Percentiles rank a stretch among this genome's conserved stretches.
Evolutionary conservation across 768 basidiomycete genomes (phyloP).

Genomic region (Termitomyces sp.): DNA sequence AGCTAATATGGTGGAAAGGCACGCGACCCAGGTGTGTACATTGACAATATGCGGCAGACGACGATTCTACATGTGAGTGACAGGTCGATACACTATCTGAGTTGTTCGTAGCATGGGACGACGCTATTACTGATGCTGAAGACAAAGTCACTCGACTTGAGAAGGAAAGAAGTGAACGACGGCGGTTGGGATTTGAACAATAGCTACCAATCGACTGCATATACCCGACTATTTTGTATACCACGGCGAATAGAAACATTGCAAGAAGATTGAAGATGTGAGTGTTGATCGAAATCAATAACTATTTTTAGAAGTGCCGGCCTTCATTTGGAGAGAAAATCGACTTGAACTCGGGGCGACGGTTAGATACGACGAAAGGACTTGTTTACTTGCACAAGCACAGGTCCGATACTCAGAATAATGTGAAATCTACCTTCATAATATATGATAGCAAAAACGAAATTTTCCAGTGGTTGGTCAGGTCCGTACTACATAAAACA

Average conservation of each 20-base stretch:
- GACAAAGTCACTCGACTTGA: constrained; percentile 52
- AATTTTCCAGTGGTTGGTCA: too few species aligned
- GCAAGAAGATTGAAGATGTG: too few species aligned
- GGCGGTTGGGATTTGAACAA: constrained; percentile 54
- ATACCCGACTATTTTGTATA: constrained; percentile 4
- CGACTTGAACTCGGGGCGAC: too few species aligned
- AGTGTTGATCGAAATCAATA: too few species aligned
- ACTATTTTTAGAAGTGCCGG: too few species aligned
- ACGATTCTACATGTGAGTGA: neutral
- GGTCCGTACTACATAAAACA: too few species aligned
- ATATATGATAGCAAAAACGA: too few species aligned
- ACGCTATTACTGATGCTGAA: constrained; percentile 64
- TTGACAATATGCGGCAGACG: neutral
- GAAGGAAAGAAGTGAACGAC: constrained; percentile 52
- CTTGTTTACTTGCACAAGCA: too few species aligned
- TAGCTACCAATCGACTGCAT: neutral
- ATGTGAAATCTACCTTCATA: too few species aligned
- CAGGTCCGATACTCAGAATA: too few species aligned
- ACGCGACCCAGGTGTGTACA: constrained; percentile 60
- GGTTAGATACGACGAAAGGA: too few species aligned
- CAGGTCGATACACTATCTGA: constrained; percentile 81
- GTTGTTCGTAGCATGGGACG: constrained; percentile 83
- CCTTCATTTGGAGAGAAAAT: too few species aligned
- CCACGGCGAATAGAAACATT: neutral
- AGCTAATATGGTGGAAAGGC: constrained; percentile 56